These are phyloP conservation scores for Massariosphaeria phaeospora DNA, from an alignment of 495 filamentous ascomycete species.

Conservation along the genomic window DNA sequence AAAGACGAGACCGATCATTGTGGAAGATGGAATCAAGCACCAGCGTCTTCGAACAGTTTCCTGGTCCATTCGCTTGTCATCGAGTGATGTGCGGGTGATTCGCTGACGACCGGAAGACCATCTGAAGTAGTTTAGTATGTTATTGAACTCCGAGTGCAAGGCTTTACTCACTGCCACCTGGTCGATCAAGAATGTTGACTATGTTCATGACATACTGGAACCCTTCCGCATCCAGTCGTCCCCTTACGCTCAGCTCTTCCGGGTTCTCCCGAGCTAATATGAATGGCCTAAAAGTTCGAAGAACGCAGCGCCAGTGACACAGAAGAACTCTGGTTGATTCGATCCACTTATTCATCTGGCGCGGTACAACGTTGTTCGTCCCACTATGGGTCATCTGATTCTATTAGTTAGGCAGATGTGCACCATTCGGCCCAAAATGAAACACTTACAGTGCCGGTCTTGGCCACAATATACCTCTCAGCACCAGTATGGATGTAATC, in stretches of 20 bases:
- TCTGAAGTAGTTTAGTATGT: too few species aligned
- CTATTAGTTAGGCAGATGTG: too few species aligned
- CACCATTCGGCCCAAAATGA: too few species aligned
- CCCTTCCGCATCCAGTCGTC: constrained; percentile 5
- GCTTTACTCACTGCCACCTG: constrained; percentile 7
- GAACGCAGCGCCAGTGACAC: constrained; percentile 20
- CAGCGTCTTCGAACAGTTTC: constrained; percentile 3
- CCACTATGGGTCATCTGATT: constrained; percentile 15
- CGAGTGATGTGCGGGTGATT: neutral
- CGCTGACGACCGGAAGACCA: neutral
- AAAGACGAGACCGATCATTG: too few species aligned
- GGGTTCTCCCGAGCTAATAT: constrained; percentile 26
- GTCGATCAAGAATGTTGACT: neutral
- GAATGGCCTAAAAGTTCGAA: constrained; percentile 27
- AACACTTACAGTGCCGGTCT: constrained; percentile 27
- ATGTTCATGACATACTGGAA: constrained; percentile 13
- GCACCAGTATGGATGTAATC: constrained; percentile 27
- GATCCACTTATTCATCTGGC: constrained; percentile 27
- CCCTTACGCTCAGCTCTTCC: constrained; percentile 9
- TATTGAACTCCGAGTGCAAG: too few species aligned
- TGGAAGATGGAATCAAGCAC: too few species aligned
- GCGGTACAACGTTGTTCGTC: constrained; percentile 22
- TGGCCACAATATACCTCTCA: constrained; percentile 22
- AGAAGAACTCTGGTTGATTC: constrained; percentile 8
- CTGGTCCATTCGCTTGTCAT: constrained; percentile 3